phyloP scores from a whole-genome alignment of 768 basidiomycete genomes.

The Boletellus ananas region DNA sequence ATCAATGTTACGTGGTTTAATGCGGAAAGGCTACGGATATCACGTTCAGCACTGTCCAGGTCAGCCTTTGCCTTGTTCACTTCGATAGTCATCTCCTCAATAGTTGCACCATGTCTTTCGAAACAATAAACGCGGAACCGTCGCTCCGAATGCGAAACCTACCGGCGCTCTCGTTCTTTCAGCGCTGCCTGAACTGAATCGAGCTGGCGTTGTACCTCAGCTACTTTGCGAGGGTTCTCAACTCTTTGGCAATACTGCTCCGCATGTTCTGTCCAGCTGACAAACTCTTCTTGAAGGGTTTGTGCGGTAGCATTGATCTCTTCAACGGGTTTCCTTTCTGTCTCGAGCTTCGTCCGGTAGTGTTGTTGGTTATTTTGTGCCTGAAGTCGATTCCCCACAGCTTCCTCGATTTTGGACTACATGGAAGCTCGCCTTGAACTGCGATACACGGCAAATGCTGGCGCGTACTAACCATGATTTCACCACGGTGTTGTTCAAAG shows the following conservation, averaged over 20 bases:
- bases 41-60: conserved; percentile 55
- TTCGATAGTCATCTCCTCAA: conserved; percentile 73
- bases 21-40: conserved; percentile 57
- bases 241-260: conserved; percentile 56
- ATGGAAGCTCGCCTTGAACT: neutral
- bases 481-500: conserved; percentile 44
- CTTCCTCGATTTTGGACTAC: conserved; percentile 49
- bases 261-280: conserved; percentile 65
- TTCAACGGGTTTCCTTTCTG: conserved; percentile 45
- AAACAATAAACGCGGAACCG: conserved; percentile 1
- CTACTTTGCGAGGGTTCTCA: conserved; percentile 53
- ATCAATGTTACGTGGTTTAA: conserved; percentile 59
- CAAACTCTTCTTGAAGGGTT: conserved; percentile 58
- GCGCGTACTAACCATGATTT: conserved; percentile 40
- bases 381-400: conserved; percentile 45
- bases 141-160: conserved; percentile 11
- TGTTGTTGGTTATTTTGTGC: conserved; percentile 47
- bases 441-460: neutral
- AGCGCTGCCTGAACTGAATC: conserved; percentile 62
- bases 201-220: conserved; percentile 56
- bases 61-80: conserved; percentile 60
- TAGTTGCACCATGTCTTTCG: conserved; percentile 65
- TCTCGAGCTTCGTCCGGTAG: conserved; percentile 50
- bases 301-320: conserved; percentile 44
- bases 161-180: conserved; percentile 64